These are phyloP conservation scores for Colletotrichum cuscutae DNA, from an alignment of 2,329 filamentous ascomycete species.

Conservation along the genomic window DNA sequence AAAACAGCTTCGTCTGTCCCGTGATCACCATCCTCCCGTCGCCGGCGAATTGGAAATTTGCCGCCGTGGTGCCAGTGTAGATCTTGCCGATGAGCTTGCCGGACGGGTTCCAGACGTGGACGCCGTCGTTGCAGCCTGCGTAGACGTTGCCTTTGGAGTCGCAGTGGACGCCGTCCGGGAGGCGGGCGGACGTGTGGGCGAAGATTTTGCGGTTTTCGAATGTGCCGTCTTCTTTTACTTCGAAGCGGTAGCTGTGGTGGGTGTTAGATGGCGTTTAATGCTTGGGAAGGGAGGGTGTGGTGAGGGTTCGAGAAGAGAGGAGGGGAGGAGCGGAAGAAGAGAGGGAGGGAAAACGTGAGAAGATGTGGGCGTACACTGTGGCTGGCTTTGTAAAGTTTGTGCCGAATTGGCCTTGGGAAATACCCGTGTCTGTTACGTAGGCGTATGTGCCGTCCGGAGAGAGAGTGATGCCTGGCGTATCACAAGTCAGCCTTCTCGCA, in stretches of 20 bases:
- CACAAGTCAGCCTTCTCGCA: no score
- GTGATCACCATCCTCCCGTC: conserved; percentile 48
- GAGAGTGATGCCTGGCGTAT: conserved; percentile 59
- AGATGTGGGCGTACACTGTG: conserved; percentile 53
- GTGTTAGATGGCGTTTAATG: background rate
- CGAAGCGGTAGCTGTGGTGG: conserved; percentile 54
- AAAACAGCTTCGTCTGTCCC: conserved; percentile 48
- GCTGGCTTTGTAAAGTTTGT: conserved; percentile 52
- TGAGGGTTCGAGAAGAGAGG: no score
- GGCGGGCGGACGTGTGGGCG: conserved; percentile 62
- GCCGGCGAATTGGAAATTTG: conserved; percentile 58
- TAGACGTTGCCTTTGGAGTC: conserved; percentile 67
- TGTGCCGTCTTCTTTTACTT: conserved; percentile 57
- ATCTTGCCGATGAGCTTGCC: conserved; percentile 67
- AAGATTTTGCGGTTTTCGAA: conserved; percentile 63
- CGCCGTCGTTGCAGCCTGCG: conserved; percentile 58
- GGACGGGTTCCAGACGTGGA: conserved; percentile 58
- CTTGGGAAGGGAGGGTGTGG: no score
- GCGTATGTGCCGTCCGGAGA: conserved; percentile 61
- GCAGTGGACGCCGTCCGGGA: conserved; percentile 71
- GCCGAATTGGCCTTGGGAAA: conserved; percentile 55
- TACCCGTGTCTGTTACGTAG: conserved; percentile 69
- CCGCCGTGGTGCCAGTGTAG: conserved; percentile 54
- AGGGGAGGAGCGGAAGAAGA: no score
- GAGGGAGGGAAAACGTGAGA: no score